Conservation (phyloP, 2,329 filamentous ascomycete genomes). For the Scedosporium boydii region DNA sequence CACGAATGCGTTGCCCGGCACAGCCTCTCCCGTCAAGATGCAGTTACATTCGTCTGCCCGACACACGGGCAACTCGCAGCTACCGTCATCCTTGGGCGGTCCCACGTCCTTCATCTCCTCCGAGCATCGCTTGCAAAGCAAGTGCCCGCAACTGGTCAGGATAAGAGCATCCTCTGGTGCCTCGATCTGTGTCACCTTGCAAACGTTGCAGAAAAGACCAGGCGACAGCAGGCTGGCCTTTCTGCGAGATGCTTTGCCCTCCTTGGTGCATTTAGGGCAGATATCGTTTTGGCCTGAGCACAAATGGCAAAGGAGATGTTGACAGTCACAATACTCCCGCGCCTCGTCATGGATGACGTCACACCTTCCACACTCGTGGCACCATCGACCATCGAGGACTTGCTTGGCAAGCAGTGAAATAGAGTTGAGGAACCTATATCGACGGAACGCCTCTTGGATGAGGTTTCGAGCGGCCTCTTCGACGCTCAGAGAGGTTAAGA, state of each 20-base stretch:
- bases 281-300: neutral
- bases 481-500: conserved; percentile 12
- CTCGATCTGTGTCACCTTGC: neutral
- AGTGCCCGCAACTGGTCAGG: conserved; percentile 17
- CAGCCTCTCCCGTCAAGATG: neutral
- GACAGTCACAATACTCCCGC: neutral
- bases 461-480: neutral
- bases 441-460: neutral
- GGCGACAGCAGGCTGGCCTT: neutral
- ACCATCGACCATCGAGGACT: neutral
- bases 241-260: neutral
- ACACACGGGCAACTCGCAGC: conserved; percentile 7
- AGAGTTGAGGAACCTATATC: neutral
- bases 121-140: conserved; percentile 14
- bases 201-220: conserved; percentile 7
- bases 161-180: conserved; percentile 9
- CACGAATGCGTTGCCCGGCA: conserved; percentile 7
- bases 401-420: neutral
- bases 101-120: neutral
- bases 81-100: neutral
- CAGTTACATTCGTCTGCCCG: conserved; percentile 9
- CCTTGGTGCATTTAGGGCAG: neutral
- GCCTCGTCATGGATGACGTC: neutral
- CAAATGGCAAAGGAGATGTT: neutral
- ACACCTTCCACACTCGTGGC: neutral